Evolutionary conservation across 2,329 filamentous ascomycete genomes (phyloP), one percentile per base, ranked within the genome.

Genomic region (Fusarium pininemorale): DNA sequence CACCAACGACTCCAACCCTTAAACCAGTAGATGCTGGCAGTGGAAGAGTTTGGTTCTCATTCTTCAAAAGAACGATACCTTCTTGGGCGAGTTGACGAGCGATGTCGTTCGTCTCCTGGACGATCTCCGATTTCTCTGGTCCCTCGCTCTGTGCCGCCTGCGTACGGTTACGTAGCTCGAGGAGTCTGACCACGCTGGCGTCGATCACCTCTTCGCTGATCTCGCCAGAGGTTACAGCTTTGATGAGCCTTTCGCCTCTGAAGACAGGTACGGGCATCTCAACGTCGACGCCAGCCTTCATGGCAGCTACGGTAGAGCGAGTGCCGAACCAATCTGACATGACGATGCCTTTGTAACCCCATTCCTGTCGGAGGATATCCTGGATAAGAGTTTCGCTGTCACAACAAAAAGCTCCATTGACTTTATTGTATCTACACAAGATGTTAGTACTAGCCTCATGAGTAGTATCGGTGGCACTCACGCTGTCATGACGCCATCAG

Each of bases 261-360:
- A 73, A 75, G 5, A 75, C 35, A 6, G 72, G 69, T 1, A 69
- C 48, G 0, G 73, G 73, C 72, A 75, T 75, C 38, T 75, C 73
- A 11, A 75, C 28, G 12, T 75, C 73, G 0, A 75, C 45, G 0
- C 72, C 72, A 2, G 72, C 73, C 8, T 66, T 54, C 16, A 69
- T 32, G 4, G 73, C 22, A 3, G 24, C 57, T 4, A 44, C n/a
- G 1, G 62, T 71, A 5, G 70, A 55, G 5, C 51, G 70, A 54
- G 73, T 75, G 3, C 73, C 72, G 16, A 75, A 75, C 72, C 72
- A 75, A 30, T 75, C 73, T 6, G 73, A 75, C 66, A 75, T 75
- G 50, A 54, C 35, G 13, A 63, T 16, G 6, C 73, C 73, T 32
- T 75, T 30, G 24, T 51, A 75, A 0, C 55, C 51, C 73, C 73